Evolutionary conservation across 768 basidiomycete genomes (phyloP), one percentile per base, ranked within the genome.

Genomic region (Coprinopsis cinerea): DNA sequence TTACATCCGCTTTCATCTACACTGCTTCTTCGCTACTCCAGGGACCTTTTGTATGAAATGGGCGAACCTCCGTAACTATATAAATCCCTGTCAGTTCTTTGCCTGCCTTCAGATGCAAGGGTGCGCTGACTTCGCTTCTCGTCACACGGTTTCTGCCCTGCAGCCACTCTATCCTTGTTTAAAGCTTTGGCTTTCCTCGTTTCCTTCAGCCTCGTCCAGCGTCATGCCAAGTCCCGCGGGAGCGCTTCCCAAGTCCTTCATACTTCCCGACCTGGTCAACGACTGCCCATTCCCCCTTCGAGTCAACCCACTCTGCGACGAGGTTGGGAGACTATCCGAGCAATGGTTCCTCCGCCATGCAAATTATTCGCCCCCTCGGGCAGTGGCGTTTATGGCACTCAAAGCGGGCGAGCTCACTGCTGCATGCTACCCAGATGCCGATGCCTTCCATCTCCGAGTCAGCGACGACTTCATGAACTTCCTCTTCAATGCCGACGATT

Each of bases 401-500:
- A 78, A 83, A 54, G 80, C 81, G 11, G 82, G 83, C 39, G 78
- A 82, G 54, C 76, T 88, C 54, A 78, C 81, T 30, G 81, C 82
- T 2, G 74, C 71, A 55, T 83, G 81, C 60, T 87, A 85, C 59
- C 75, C 78, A 47, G 73, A 74, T 23, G 69, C 77, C 10, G 66
- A 76, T 23, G 60, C 70, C 34, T 74, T 77, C 53, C 77, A 78
- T 47, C 75, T 88, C 22, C 77, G 80, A n/a, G 75, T 82, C 52
- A 75, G 81, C 55, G 77, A 78, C 4, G 85, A 88, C 64, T 86
- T 83, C 56, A 77, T 87, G 79, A 77, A 72, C 56, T 78, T 76
- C 50, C 66, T 78, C 14, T 78, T 78, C 59, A 75, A 77, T 58
- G 56, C 77, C 69, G 76, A 54, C 49, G 74, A 47, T 53, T 60